Base-by-base conservation (phyloP, 1,284 basidiomycete genomes). In the Apiotrichum gamsii region DNA sequence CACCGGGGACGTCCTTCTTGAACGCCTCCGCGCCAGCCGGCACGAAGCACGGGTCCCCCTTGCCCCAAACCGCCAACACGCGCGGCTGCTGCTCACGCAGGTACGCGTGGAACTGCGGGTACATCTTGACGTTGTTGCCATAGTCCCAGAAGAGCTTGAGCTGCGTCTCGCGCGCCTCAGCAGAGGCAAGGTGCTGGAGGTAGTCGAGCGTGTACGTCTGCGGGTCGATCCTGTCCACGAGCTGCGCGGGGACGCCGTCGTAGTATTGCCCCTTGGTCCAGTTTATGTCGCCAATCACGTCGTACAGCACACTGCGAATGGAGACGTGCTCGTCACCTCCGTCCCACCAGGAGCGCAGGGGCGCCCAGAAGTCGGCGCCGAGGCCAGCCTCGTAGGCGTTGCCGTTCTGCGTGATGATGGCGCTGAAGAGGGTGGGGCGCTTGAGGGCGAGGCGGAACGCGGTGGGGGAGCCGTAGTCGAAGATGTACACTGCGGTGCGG, bases 381-480 rank as follows among this genome's bases (percentile, higher is more conserved):
- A 79, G 57, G 1, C 77, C 77, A 28, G 74, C 76, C 4, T 64
- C 64, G 51, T 76, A 79, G 0, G 76, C 74, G 54, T 78, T 78
- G 5, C 77, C 77, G 52, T 77, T 78, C 61, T 79, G 78, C 0
- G 70, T 58, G 47, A 78, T 69, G 54, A 78, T 71, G 3, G 70
- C 77, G 3, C 67, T 72, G 52, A 79, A 66, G 4, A 67, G 64
- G 8, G 72, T 59, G 0, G 77, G 77, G 3, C 74, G 71, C 4
- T 69, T 51, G 5, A 78, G 64, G 0, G 76, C 76, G n/a, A 79
- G 63, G 40, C 61, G 54, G 33, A 74, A 65, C 2, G 63, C 72
- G 4, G 65, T 70, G 1, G 76, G 76, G 5, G 75, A 74, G 18
- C 77, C 78, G 43, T 78, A 79, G 58, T 78, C 78, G 52, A 79